Evolutionary conservation across 768 basidiomycete species (phyloP), one percentile per base, ranked within the genome.

Genomic region (Panellus pusillus): DNA sequence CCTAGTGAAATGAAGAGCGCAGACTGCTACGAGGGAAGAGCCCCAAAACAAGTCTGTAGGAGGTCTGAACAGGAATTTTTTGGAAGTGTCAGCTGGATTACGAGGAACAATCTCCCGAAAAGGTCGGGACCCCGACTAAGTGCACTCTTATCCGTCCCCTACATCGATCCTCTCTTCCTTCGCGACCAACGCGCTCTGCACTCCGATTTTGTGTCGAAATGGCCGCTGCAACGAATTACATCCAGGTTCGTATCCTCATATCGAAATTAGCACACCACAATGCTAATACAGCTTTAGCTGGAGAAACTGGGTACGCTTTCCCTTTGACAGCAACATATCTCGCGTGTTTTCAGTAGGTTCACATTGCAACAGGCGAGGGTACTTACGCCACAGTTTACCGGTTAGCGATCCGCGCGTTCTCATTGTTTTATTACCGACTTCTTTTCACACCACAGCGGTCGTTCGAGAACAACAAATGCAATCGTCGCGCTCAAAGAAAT

Each of bases 401-500:
- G 8, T 15, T 40, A 19, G n/a, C 40, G 9, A 18, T 24, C 8
- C 29, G 43, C 51, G 14, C 27, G 6, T 54, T 27, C 28, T 46
- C 45, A 61, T 19, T 20, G 32, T 9, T 55, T 44, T 43, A 40
- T 24, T 54, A 37, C 17, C 29, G 35, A 15, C 19, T 19, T 32
- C 9, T 9, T 27, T 18, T 18, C 41, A 14, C 19, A n/a, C n/a
- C n/a, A n/a, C n/a, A 50, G 93, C 91, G 97, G 97, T 14, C 87
- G 96, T 58, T 97, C 94, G 18, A 79, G 95, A 56, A 93, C 93
- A 29, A 98, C 95, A n/a, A 97, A 97, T 64, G 97, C 98, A 71
- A 93, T 97, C 47, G 97, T 99, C 15, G 97, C 97, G 12, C 72
- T 99, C 52, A 99, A 99, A 71, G 97, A 99, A 76, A 99, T 99